These are phyloP conservation scores for Pseudocercospora vitis DNA, from an alignment of 2,329 filamentous ascomycete species.

Conservation along the genomic window DNA sequence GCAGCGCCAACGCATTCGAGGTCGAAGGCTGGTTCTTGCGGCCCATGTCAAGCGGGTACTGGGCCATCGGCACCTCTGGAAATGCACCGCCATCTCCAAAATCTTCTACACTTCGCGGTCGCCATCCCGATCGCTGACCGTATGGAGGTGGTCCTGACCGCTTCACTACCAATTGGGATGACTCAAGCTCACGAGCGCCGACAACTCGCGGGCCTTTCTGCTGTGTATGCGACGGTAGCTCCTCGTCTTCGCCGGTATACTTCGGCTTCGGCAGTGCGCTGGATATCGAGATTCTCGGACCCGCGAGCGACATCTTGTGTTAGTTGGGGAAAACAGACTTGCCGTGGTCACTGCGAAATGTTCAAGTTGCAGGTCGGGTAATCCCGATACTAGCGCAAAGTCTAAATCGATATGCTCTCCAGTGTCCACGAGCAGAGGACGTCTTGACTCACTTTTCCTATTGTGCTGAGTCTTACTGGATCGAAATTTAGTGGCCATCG, in stretches of 20 bases:
- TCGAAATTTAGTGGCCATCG: neutral
- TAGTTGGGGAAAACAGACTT: neutral
- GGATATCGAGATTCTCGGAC: conserved; percentile 59
- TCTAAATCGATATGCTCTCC: neutral
- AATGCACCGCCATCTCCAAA: conserved; percentile 96
- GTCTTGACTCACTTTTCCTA: neutral
- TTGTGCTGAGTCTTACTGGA: neutral
- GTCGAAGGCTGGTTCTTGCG: conserved; percentile 63
- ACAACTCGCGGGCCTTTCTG: conserved; percentile 81
- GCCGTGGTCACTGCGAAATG: conserved; percentile 9
- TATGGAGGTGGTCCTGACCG: conserved; percentile 84
- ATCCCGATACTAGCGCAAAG: neutral
- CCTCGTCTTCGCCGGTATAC: conserved; percentile 87
- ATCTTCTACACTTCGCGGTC: conserved; percentile 83
- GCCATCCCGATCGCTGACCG: conserved; percentile 83
- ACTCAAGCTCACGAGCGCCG: conserved; percentile 74
- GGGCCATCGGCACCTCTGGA: conserved; percentile 87
- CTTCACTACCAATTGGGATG: conserved; percentile 81
- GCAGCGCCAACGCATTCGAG: conserved; percentile 87
- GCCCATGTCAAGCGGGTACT: conserved; percentile 96
- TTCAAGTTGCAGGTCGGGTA: neutral
- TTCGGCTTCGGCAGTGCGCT: conserved; percentile 83
- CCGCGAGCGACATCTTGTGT: conserved; percentile 26
- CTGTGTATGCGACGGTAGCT: conserved; percentile 68
- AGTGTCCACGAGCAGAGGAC: neutral